These are phyloP conservation scores for Termitomyces sp. DNA, from an alignment of 768 basidiomycete species.

Conservation along the genomic window DNA sequence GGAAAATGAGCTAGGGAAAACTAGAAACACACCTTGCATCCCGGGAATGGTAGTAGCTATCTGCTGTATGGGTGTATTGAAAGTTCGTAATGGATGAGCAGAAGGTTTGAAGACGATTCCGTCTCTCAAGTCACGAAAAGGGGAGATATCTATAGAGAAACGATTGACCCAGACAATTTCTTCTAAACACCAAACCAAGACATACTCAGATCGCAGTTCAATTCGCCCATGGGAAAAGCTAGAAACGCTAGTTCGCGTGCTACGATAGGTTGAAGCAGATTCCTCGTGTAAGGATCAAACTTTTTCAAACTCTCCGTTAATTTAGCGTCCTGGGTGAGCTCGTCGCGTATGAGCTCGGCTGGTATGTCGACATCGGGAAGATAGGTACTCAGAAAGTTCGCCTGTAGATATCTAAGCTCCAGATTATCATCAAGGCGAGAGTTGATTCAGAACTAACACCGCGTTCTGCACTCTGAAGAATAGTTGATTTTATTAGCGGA, in stretches of 20 bases:
- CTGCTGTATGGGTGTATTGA: constrained; percentile 69
- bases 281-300: constrained; percentile 59
- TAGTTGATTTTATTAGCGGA: constrained; percentile 23
- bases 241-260: constrained; percentile 28
- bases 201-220: constrained; percentile 57
- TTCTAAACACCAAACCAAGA: neutral
- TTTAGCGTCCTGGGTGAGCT: constrained; percentile 43
- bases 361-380: constrained; percentile 74
- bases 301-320: constrained; percentile 25
- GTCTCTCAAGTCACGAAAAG: constrained; percentile 24
- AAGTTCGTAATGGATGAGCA: constrained; percentile 36
- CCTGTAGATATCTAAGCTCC: constrained; percentile 31
- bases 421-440: neutral
- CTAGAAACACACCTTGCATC: constrained; percentile 5
- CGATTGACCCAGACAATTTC: neutral
- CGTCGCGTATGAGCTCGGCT: constrained; percentile 56
- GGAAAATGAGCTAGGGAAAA: neutral
- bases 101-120: constrained; percentile 33
- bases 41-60: constrained; percentile 31
- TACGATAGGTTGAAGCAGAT: constrained; percentile 40
- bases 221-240: constrained; percentile 63
- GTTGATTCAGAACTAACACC: constrained; percentile 40
- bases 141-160: constrained; percentile 12
- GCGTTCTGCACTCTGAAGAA: constrained; percentile 56
- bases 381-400: constrained; percentile 65